Base-by-base conservation (phyloP, 2,329 filamentous ascomycete genomes). In the Dactylonectria macrodidyma region DNA sequence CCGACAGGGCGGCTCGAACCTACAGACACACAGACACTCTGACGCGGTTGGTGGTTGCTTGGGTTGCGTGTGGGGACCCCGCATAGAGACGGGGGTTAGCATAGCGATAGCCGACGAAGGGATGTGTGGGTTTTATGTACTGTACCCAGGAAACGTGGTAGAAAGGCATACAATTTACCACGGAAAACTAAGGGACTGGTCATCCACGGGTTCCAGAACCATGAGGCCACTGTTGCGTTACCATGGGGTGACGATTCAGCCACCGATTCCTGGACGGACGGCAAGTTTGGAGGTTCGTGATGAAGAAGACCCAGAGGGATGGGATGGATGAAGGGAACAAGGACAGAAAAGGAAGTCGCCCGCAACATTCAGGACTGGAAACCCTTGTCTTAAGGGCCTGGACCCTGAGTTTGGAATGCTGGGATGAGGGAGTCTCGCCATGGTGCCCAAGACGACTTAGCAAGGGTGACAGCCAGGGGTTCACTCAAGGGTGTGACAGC, bases 181-280 rank as follows among this genome's bases (percentile, higher is more conserved):
- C 11, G 52, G 16, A 26, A 2, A 2, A 11, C 12, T 10, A n/a
- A 30, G 30, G 26, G 57, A 33, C 16, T 7, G 41, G 24, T 30
- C 26, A 7, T 30, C 26, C 7, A 30, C 26, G 26, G 26, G 26
- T 7, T 30, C 4, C 7, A 59, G 22, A 16, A 7, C 16, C n/a
- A 50, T 63, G 55, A 65, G 26, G 19, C 55, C 59, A 66, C 52
- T 46, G 57, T 57, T 51, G 55, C 51, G 56, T 51, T 46, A 38
- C 55, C 14, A 54, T 64, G 48, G 47, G 24, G 30, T 63, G 66
- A 69, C 30, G 50, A 22, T 57, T 47, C 66, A 66, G 63, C 63
- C 63, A 69, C 59, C 34, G 19, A 3, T 48, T 66, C 24, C 63
- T 69, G 66, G 66, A 60, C 55, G 38, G 50, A 66, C 38, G 66